Base-by-base conservation (phyloP, 2,329 filamentous ascomycete species). In the Diaporthe helianthi region DNA sequence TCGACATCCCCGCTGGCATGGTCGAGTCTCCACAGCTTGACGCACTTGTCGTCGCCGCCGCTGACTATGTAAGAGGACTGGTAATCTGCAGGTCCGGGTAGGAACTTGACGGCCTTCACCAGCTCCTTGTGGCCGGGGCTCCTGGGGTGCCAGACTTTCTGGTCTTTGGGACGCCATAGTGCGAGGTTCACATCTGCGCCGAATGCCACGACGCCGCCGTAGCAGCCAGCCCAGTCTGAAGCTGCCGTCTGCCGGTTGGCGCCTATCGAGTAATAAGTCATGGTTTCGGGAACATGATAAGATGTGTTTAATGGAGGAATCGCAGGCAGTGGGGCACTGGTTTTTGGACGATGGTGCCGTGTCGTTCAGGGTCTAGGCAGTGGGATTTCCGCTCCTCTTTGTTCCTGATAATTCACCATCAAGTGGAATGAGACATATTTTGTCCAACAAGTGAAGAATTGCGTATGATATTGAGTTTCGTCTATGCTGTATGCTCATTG, bases 191-290 rank as follows among this genome's bases (percentile, higher is more conserved):
- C 90, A 80, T 97, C 93, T 10, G 94, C 91, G 38, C 96, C 96
- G 82, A 93, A 99, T 36, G 94, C 96, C 66, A 99, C 84, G 38
- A 68, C 64, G 53, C 94, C 78, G 12, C 92, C 92, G 72, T 86
- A 82, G 24, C 81, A 77, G 77, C 92, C 89, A 63, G 58, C 58
- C 96, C 96, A 99, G 81, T 98, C 95, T 33, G 95, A 94, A 33
- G 93, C 92, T 19, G 91, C 90, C 22, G 95, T 92, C 76, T 98
- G 93, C 75, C 95, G 87, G 80, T 98, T 99, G 55, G 93, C 95
- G 71, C 96, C 96, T 72, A 91, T 89, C 55, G 93, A 90, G 73
- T 96, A 79, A 73, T 89, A 89, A 72, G 84, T 80, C 72, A 82
- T 76, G 33, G 52, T 46, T 36, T 67, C 41, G 10, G 49, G 44